Evolutionary conservation across 2,329 filamentous ascomycete species (phyloP).

Genomic region (Monosporascus sp.): DNA sequence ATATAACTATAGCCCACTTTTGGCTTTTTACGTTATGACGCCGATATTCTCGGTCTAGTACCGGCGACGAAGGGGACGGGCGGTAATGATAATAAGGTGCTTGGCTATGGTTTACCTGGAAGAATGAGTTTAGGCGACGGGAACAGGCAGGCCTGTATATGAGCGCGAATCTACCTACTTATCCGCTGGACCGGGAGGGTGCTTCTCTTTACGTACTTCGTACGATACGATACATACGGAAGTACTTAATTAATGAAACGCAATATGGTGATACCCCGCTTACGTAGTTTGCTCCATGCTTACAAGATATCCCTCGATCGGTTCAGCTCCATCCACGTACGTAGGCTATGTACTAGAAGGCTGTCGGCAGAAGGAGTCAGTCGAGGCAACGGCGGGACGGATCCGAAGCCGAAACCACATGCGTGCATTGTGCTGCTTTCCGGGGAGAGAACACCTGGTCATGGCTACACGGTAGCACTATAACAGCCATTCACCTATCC

Average conservation of each 20-base stretch:
- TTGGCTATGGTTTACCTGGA: neutral
- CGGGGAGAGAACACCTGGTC: no score
- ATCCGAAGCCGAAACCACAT: no score
- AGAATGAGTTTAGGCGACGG: neutral
- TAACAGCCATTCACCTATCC: neutral
- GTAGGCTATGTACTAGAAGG: neutral
- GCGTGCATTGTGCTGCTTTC: no score
- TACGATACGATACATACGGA: no score
- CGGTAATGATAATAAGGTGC: neutral
- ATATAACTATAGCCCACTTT: neutral
- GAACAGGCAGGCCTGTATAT: neutral
- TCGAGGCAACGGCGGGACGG: neutral
- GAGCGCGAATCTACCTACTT: no score
- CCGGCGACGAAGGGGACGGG: neutral
- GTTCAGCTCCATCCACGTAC: neutral
- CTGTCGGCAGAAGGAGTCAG: neutral
- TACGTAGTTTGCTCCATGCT: neutral
- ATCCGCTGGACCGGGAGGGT: no score
- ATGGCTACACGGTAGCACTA: neutral
- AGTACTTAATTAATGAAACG: no score
- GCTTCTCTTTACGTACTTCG: no score
- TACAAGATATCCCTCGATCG: neutral
- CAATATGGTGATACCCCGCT: no score
- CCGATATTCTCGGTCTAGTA: neutral
- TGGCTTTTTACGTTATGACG: neutral